These are phyloP conservation scores for Syzygium jambos DNA, from an alignment of 345 rosid genomes.

Conservation along the genomic window DNA sequence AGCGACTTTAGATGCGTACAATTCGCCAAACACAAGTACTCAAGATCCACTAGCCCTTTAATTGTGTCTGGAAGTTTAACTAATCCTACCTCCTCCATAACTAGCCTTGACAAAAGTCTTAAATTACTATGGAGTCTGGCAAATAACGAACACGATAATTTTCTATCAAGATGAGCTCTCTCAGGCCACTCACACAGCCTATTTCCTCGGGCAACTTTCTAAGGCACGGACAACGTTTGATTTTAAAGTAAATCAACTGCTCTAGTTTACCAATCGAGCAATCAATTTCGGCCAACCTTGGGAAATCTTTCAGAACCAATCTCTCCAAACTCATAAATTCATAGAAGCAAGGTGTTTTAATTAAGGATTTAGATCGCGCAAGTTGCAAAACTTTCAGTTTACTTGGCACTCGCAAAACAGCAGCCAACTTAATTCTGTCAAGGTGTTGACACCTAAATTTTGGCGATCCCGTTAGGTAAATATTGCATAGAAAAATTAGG, in stretches of 20 bases:
- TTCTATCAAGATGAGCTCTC: neutral
- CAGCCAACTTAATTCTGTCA: neutral
- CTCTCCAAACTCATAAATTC: neutral
- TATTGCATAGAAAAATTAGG: no score
- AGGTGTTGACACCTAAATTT: no score
- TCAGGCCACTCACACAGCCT: neutral
- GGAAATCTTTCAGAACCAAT: neutral
- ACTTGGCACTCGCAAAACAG: neutral
- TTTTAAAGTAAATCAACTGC: neutral
- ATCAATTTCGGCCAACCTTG: neutral
- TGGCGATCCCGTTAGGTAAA: no score
- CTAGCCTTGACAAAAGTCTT: neutral
- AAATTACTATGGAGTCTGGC: neutral
- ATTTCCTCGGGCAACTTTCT: neutral
- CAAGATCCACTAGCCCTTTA: neutral
- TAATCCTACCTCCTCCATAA: neutral
- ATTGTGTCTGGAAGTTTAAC: neutral
- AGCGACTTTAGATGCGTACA: neutral
- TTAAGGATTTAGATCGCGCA: neutral
- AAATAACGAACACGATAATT: neutral
- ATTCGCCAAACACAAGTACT: neutral
- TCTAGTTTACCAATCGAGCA: neutral
- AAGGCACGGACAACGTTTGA: neutral
- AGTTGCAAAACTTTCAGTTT: neutral
- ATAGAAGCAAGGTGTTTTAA: neutral